Conservation (phyloP, 768 basidiomycete genomes). For the Tricholoma sp. region DNA sequence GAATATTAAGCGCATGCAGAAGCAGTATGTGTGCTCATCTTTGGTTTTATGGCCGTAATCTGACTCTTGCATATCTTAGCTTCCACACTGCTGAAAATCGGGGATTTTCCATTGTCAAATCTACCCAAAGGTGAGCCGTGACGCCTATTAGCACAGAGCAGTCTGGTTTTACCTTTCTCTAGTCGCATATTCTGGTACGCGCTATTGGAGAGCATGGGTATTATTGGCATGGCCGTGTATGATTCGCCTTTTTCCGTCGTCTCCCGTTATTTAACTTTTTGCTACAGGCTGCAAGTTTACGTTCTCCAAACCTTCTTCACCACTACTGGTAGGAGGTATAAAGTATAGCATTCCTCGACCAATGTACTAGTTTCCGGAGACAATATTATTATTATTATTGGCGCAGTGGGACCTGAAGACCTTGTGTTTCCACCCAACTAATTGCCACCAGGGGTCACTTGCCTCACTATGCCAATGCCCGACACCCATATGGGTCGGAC, state of each 20-base stretch:
- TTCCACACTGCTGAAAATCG: constrained; percentile 94
- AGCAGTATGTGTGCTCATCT: constrained; percentile 60
- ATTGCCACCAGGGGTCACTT: too few species aligned
- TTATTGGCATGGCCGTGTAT: constrained; percentile 86
- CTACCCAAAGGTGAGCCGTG: constrained; percentile 69
- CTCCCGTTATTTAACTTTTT: constrained; percentile 1
- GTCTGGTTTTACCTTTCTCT: constrained; percentile 3
- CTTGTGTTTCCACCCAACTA: too few species aligned
- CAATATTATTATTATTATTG: too few species aligned
- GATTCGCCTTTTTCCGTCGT: constrained; percentile 20
- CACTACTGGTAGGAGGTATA: constrained; percentile 85
- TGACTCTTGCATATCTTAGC: constrained; percentile 34
- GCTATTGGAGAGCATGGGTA: constrained; percentile 68
- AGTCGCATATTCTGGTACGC: constrained; percentile 95
- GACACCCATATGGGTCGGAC: too few species aligned
- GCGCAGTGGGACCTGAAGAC: too few species aligned
- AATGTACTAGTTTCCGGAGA: neutral
- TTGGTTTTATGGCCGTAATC: constrained; percentile 2
- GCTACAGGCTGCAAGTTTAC: constrained; percentile 76
- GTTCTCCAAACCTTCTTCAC: constrained; percentile 95
- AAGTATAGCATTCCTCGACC: constrained; percentile 47
- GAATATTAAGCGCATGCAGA: constrained; percentile 90
- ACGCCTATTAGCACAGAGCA: neutral
- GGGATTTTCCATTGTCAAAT: constrained; percentile 89
- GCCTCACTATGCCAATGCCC: too few species aligned